phyloP scores from a whole-genome alignment of 2,329 filamentous ascomycete species.

The Eutypa lata region DNA sequence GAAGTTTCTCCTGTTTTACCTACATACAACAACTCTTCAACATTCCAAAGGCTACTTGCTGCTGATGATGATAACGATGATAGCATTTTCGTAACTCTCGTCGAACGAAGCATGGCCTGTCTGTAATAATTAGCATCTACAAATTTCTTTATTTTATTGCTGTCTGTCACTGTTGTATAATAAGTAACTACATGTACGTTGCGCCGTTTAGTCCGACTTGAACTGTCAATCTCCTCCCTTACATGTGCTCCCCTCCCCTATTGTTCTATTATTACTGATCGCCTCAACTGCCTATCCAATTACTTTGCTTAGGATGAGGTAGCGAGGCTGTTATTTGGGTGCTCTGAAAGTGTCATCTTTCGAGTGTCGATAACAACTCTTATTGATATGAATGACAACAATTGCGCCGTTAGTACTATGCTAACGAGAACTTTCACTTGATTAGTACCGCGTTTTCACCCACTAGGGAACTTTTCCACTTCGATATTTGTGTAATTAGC shows the following conservation, averaged over 20 bases:
- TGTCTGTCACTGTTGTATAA: background rate
- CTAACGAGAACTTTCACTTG: constrained; percentile 13
- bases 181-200: no score
- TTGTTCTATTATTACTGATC: no score
- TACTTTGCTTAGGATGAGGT: no score
- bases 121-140: background rate
- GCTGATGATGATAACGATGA: background rate
- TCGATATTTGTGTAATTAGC: constrained; percentile 27
- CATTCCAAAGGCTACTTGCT: background rate
- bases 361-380: no score
- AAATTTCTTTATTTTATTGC: background rate
- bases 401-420: background rate
- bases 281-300: no score
- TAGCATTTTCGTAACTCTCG: background rate
- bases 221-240: background rate
- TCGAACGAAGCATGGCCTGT: background rate
- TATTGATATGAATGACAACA: background rate
- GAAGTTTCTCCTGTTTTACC: background rate
- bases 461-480: constrained; percentile 13
- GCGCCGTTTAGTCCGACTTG: no score
- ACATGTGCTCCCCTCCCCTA: no score
- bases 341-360: no score
- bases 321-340: no score
- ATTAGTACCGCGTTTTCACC: constrained; percentile 17
- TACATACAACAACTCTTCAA: background rate